phyloP scores from a whole-genome alignment of 2,329 filamentous ascomycete species.

The Fonsecaea monophora region DNA sequence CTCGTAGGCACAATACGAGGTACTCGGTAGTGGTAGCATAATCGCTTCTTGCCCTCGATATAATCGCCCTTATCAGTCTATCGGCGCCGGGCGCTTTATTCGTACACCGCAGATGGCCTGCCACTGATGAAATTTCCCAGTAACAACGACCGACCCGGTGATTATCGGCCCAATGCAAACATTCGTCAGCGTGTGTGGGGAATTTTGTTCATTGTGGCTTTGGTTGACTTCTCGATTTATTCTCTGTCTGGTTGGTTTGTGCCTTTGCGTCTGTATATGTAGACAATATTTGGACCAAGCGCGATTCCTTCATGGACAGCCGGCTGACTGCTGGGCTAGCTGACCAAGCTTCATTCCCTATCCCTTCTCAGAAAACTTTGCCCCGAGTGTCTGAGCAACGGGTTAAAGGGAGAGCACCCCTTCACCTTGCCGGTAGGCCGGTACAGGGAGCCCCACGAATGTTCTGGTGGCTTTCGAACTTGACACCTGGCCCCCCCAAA shows the following conservation, averaged over 20 bases:
- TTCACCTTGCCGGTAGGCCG: neutral
- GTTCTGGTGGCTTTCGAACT: neutral
- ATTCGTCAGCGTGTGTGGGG: conserved; percentile 10
- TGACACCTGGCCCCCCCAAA: conserved; percentile 4
- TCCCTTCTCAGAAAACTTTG: neutral
- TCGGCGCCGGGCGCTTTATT: neutral
- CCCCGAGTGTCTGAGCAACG: neutral
- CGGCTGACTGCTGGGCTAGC: neutral
- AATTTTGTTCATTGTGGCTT: neutral
- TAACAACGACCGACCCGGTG: neutral
- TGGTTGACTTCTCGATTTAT: neutral
- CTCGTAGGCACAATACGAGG: neutral
- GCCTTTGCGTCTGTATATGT: neutral
- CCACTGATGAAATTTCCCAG: neutral
- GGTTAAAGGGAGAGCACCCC: neutral
- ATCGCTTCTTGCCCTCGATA: neutral
- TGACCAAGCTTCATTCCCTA: neutral
- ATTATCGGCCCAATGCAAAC: neutral
- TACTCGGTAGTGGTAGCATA: neutral
- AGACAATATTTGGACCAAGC: neutral
- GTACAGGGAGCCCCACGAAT: neutral
- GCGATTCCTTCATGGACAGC: neutral
- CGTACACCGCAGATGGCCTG: conserved; percentile 2
- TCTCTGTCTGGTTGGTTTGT: neutral
- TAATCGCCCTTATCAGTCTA: conserved; percentile 10